A percentile compares a stretch with the other conserved stretches of the same genome.
phyloP scores from a whole-genome alignment of 768 basidiomycete genomes.

The Tylopilus balloui region DNA sequence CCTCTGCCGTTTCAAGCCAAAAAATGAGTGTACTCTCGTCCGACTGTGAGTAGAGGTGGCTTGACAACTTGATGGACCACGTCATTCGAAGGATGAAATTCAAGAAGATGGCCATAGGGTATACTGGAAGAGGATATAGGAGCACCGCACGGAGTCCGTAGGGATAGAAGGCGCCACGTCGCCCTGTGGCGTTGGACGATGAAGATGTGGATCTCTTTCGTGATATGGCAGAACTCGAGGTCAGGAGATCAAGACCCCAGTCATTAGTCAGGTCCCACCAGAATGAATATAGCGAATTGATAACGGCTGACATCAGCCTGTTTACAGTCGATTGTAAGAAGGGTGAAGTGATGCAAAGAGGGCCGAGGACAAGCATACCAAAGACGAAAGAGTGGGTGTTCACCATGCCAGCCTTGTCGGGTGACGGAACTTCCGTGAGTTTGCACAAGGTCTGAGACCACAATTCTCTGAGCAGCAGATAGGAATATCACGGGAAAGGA shows the following conservation, averaged over 20 bases:
- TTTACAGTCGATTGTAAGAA: not conserved
- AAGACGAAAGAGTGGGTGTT: slow-evolving; percentile 74
- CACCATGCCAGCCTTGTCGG: slow-evolving; percentile 62
- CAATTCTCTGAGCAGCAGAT: slow-evolving; percentile 82
- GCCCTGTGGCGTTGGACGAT: slow-evolving; percentile 14
- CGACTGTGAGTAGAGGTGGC: slow-evolving; percentile 72
- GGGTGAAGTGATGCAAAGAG: not conserved
- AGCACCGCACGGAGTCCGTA: slow-evolving; percentile 73
- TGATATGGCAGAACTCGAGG: slow-evolving; percentile 29
- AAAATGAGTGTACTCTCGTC: slow-evolving; percentile 84
- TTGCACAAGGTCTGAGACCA: slow-evolving; percentile 54
- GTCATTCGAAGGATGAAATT: slow-evolving; percentile 89
- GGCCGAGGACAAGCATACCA: slow-evolving; percentile 52
- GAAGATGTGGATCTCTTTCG: slow-evolving; percentile 36
- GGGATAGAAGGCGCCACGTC: slow-evolving; percentile 38
- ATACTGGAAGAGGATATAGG: slow-evolving; percentile 75
- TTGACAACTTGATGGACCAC: slow-evolving; percentile 89
- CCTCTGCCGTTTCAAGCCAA: slow-evolving; percentile 85
- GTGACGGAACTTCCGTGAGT: slow-evolving; percentile 42
- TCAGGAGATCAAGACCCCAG: slow-evolving; percentile 86
- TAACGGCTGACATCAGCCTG: slow-evolving; percentile 77
- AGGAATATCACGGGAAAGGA: slow-evolving; percentile 95
- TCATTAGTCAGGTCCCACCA: slow-evolving; percentile 99
- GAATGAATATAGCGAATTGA: slow-evolving; percentile 94
- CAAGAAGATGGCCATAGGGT: slow-evolving; percentile 76